A percentile compares a stretch with the other conserved stretches of the same genome.
Evolutionary conservation across 2,329 filamentous ascomycete species (phyloP).

Genomic region (Diaporthe amygdali): DNA sequence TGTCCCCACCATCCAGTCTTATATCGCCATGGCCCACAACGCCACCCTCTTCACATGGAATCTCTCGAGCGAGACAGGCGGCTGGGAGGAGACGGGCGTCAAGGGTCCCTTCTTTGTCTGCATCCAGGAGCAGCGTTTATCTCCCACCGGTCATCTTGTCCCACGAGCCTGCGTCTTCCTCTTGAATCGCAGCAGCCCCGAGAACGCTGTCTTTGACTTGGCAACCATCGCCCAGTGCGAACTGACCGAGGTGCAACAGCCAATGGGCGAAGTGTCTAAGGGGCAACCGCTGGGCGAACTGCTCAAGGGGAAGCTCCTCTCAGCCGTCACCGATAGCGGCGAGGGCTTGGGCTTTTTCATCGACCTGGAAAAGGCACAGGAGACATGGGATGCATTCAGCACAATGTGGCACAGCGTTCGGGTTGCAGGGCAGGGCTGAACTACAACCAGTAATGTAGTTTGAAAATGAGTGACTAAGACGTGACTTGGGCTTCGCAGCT

Average conservation of each 20-base stretch:
- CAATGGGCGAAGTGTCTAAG: too few relatives aligned
- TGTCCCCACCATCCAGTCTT: slow-evolving; percentile 73
- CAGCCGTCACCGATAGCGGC: background rate
- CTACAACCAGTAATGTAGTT: background rate
- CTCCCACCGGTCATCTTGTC: slow-evolving; percentile 35
- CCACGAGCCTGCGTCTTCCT: slow-evolving; percentile 68
- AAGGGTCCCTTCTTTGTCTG: slow-evolving; percentile 93
- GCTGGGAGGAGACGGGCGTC: slow-evolving; percentile 85
- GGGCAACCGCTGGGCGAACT: too few relatives aligned
- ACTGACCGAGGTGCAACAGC: too few relatives aligned
- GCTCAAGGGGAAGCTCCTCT: background rate
- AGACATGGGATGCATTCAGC: slow-evolving; percentile 5
- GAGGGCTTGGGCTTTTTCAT: slow-evolving; percentile 6
- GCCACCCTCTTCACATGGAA: slow-evolving; percentile 86
- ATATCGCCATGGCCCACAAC: slow-evolving; percentile 83
- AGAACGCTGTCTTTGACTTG: slow-evolving; percentile 74
- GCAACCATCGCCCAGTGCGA: slow-evolving; percentile 67
- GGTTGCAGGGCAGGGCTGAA: background rate
- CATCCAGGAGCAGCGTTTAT: slow-evolving; percentile 55
- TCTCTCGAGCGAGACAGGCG: slow-evolving; percentile 58
- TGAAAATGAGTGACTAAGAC: too few relatives aligned
- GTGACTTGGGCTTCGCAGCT: too few relatives aligned
- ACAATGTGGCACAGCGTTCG: background rate
- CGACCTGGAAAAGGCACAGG: slow-evolving; percentile 5
- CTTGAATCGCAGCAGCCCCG: slow-evolving; percentile 72